Base-by-base conservation (phyloP, 805 yeast genomes). In the Yamadazyma akitaensis region DNA sequence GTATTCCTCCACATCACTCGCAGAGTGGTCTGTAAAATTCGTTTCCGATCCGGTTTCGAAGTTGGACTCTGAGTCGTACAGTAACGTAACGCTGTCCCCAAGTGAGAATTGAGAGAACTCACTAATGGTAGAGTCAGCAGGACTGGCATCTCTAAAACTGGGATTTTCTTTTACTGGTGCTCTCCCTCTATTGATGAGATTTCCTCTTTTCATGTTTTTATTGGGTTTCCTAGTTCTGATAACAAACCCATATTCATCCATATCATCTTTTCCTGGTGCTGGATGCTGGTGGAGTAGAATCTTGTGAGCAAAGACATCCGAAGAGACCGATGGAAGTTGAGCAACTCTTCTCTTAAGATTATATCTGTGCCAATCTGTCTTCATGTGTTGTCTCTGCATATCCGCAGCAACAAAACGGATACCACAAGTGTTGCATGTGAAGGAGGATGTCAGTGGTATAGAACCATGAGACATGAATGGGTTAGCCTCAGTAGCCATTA, bases 301-400 rank as follows among this genome's bases (percentile, higher is more conserved):
- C 61, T 88, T 85, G 53, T 84, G 86, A 17, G 86, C 87, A 64
- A 86, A 86, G 1, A 77, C 66, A 34, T 75, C 85, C 2, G 88
- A 80, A 16, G 82, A 68, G 26, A 90, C 80, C 1, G 96, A 84
- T 6, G 91, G 84, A 48, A 90, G 67, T 26, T 78, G 77, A 14
- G 76, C 75, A 24, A 72, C 76, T 51, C 74, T 58, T 56, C 77
- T 56, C 51, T 72, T 72, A 47, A 72, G 59, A 53, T 72, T 72
- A 53, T 72, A 72, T 33, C 77, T 56, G 51, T 72, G 77, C 77
- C 77, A 72, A 40, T 70, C 75, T 2, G 72, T 61, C 43, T 69
- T 70, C 77, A 72, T 72, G 51, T 72, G 77, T 46, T 58, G 53
- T 40, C 76, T 53, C 51, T 72, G 77, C 39, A 66, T 59, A 34